A percentile compares a stretch with the other conserved stretches of the same genome.
Conservation (phyloP, 768 basidiomycete genomes). For the Boletus rufocinnamomeus region DNA sequence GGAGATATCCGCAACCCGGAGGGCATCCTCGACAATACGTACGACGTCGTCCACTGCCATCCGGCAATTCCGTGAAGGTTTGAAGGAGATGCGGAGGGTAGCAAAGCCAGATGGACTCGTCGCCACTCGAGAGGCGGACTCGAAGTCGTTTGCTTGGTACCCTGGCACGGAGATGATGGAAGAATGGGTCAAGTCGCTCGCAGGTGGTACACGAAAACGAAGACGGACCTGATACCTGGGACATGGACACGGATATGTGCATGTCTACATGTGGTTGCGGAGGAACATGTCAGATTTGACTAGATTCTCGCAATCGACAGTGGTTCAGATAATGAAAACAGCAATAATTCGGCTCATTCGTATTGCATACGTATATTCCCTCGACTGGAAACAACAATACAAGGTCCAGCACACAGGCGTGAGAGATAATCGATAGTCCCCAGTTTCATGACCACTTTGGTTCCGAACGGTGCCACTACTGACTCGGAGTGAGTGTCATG, state of each 20-base stretch:
- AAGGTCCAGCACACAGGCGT: too few species aligned
- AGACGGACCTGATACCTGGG: background rate
- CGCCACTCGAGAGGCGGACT: conserved; percentile 46
- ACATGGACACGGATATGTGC: background rate
- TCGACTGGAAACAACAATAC: too few species aligned
- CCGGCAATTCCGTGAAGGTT: conserved; percentile 40
- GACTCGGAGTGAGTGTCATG: too few species aligned
- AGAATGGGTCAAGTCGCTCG: too few species aligned
- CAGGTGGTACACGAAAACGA: too few species aligned
- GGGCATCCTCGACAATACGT: conserved; percentile 39
- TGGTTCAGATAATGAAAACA: background rate
- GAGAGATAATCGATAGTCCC: background rate
- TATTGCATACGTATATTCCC: too few species aligned
- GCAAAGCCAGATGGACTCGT: conserved; percentile 48
- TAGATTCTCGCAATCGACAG: background rate
- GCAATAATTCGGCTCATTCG: too few species aligned
- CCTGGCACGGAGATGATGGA: conserved; percentile 37
- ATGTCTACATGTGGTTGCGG: background rate
- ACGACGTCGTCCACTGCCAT: conserved; percentile 53
- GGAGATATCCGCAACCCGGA: conserved; percentile 41
- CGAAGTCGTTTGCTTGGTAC: conserved; percentile 36
- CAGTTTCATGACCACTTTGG: background rate
- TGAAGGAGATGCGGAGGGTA: conserved; percentile 51
- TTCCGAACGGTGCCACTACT: too few species aligned
- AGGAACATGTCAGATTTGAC: background rate